These are phyloP conservation scores for Aspergillus felis DNA, from an alignment of 2,329 filamentous ascomycete genomes.

Conservation along the genomic window DNA sequence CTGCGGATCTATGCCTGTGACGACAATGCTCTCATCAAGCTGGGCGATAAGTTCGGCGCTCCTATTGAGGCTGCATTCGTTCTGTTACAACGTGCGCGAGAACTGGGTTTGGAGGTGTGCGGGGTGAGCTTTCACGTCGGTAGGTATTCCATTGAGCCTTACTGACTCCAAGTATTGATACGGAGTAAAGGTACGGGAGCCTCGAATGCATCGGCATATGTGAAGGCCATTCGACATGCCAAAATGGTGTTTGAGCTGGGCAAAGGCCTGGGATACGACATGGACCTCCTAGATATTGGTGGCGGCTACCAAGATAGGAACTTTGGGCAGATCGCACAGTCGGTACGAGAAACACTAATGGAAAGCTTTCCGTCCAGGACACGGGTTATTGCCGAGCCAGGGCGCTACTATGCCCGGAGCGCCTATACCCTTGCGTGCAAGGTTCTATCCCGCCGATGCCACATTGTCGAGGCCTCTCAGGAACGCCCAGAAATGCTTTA, in stretches of 20 bases:
- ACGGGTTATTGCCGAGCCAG: constrained; percentile 22
- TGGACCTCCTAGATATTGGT: constrained; percentile 21
- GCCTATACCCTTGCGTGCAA: constrained; percentile 20
- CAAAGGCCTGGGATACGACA: constrained; percentile 11
- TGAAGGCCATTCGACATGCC: constrained; percentile 17
- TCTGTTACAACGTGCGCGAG: constrained; percentile 18
- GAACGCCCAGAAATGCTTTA: constrained; percentile 23
- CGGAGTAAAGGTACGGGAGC: constrained; percentile 15
- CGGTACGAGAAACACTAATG: background rate
- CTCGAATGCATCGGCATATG: constrained; percentile 12
- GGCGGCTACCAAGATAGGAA: constrained; percentile 22
- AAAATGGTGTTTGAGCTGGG: constrained; percentile 14
- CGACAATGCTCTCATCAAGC: constrained; percentile 2
- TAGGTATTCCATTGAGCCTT: background rate
- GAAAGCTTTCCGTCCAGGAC: constrained; percentile 9
- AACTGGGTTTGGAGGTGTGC: constrained; percentile 18
- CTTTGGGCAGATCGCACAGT: constrained; percentile 15
- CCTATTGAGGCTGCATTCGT: background rate
- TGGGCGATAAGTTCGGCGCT: constrained; percentile 5
- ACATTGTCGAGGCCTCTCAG: constrained; percentile 2
- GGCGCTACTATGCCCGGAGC: constrained; percentile 19
- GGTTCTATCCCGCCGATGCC: constrained; percentile 19
- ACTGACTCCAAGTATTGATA: background rate
- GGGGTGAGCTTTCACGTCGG: constrained; percentile 30
- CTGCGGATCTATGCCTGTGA: constrained; percentile 14